Conservation (phyloP, 768 basidiomycete genomes). For the Pisolithus microcarpus region DNA sequence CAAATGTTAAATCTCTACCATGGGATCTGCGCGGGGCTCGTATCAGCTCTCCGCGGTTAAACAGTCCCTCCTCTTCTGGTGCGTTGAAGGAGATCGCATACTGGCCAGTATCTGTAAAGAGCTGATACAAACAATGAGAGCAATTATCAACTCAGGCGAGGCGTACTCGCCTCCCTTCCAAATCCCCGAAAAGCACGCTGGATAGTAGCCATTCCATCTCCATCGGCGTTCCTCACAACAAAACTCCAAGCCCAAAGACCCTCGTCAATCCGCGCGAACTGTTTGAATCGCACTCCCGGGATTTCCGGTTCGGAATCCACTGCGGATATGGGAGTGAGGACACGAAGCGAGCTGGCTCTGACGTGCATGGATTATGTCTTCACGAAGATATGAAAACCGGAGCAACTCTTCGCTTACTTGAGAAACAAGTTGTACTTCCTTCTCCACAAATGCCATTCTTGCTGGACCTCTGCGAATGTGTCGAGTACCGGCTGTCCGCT, state of each 20-base stretch:
- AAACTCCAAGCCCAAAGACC: conserved; percentile 79
- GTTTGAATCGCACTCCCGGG: conserved; percentile 40
- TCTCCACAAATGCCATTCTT: conserved; percentile 79
- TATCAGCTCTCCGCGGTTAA: conserved; percentile 17
- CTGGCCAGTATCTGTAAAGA: conserved; percentile 82
- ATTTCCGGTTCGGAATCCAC: conserved; percentile 39
- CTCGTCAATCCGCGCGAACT: conserved; percentile 67
- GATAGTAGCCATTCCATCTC: conserved; percentile 58
- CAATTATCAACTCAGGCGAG: not conserved
- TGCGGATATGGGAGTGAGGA: conserved; percentile 40
- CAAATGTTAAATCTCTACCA: conserved; percentile 34
- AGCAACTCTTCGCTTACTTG: conserved; percentile 30
- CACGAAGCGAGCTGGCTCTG: conserved; percentile 25
- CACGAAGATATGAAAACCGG: not conserved
- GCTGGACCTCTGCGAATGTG: conserved; percentile 64
- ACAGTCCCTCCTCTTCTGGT: conserved; percentile 11
- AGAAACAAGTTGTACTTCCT: conserved; percentile 75
- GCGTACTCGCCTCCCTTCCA: conserved; percentile 59
- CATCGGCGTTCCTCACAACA: conserved; percentile 46
- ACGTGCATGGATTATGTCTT: not conserved
- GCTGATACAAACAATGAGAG: conserved; percentile 26
- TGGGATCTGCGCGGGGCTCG: conserved; percentile 9
- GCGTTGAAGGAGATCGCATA: conserved; percentile 58
- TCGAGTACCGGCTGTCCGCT: conserved; percentile 52
- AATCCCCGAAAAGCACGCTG: conserved; percentile 70